Conservation (phyloP, 257 asterid genomes). For the Nicotiana paniculata region DNA sequence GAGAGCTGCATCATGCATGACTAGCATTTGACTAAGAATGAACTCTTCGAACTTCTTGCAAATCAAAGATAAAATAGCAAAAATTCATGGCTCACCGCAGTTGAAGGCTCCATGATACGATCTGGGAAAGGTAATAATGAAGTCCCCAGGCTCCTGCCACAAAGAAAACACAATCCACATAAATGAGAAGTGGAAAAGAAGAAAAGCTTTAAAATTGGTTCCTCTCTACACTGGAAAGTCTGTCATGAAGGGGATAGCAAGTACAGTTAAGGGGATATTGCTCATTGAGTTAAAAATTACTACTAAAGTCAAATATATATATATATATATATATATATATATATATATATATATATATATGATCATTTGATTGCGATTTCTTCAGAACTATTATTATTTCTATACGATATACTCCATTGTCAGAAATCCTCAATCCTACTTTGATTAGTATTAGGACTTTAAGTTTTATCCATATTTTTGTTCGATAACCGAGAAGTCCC, state of each 20-base stretch:
- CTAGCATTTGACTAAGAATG: not conserved
- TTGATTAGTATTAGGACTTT: no score
- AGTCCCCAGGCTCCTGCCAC: conserved; percentile 95
- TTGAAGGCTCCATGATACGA: conserved; percentile 95
- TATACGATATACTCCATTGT: no score
- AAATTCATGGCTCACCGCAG: conserved; percentile 53
- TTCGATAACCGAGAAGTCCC: no score
- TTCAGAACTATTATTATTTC: not conserved
- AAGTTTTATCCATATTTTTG: no score
- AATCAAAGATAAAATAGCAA: conserved; percentile 11
- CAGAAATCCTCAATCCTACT: no score
- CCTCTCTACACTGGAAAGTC: not conserved
- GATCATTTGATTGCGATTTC: not conserved
- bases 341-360: not conserved
- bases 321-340: not conserved
- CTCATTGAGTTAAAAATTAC: not conserved
- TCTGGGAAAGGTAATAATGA: no score
- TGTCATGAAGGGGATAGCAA: not conserved
- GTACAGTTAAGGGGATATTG: not conserved
- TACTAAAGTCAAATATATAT: not conserved
- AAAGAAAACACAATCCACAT: not conserved
- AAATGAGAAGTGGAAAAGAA: not conserved
- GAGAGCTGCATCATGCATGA: conserved; percentile 1
- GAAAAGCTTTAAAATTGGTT: not conserved
- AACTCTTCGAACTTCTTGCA: not conserved